A percentile compares a stretch with the other conserved stretches of the same genome.
These are phyloP conservation scores for Apiospora koreana DNA, from an alignment of 2,329 filamentous ascomycete genomes.

Conservation along the genomic window DNA sequence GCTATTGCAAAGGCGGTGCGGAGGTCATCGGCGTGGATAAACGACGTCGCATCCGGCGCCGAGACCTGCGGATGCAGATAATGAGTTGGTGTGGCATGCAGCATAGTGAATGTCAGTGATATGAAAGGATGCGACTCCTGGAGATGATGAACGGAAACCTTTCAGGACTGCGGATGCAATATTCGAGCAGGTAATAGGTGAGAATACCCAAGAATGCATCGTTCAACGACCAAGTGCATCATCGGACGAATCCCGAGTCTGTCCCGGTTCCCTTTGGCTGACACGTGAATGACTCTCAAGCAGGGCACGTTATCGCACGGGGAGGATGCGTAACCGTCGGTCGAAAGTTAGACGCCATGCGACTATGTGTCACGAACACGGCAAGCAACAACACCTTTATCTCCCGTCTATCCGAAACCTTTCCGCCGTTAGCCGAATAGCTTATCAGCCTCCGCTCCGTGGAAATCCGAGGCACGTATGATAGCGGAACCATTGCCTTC, in stretches of 20 bases:
- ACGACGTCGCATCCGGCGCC: neutral
- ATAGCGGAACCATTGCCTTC: neutral
- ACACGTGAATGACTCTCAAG: no score
- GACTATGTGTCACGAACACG: neutral
- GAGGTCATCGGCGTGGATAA: slow-evolving; percentile 14
- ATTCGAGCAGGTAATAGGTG: neutral
- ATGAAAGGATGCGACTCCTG: no score
- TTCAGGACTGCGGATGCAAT: no score
- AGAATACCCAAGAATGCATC: neutral
- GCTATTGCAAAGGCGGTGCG: slow-evolving; percentile 19
- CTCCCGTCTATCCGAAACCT: neutral
- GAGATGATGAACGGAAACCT: no score
- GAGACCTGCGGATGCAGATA: neutral
- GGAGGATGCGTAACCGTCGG: neutral
- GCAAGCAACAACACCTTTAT: neutral
- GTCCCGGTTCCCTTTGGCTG: neutral
- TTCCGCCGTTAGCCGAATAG: neutral
- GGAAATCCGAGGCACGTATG: neutral
- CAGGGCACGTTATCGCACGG: neutral
- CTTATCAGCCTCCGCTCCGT: neutral
- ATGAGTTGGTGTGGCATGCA: neutral
- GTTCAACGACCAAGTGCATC: fast-evolving
- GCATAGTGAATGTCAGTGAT: neutral
- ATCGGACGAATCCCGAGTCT: neutral
- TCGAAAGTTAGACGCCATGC: neutral